Percentiles rank a stretch among this genome's conserved stretches.
These are phyloP conservation scores for Mallotus repandus DNA, from an alignment of 441 rosid genomes.

Conservation along the genomic window DNA sequence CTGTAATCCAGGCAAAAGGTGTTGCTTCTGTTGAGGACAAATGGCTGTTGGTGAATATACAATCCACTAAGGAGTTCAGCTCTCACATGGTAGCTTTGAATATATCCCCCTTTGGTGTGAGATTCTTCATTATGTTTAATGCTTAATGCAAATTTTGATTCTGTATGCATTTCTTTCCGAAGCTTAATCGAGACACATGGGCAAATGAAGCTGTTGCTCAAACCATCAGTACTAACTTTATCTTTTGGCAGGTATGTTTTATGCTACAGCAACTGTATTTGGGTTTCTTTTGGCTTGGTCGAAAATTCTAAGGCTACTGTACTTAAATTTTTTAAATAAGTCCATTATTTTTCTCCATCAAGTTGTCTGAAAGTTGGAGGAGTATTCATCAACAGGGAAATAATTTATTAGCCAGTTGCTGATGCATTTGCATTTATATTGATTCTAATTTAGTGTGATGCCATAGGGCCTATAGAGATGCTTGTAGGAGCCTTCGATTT, in stretches of 20 bases:
- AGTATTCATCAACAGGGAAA: background rate
- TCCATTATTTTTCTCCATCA: background rate
- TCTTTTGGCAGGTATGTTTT: conserved; percentile 88
- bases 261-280: background rate
- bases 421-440: background rate
- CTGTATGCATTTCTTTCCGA: conserved; percentile 29
- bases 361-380: background rate
- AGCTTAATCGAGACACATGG: conserved; percentile 99
- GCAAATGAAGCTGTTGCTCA: conserved; percentile 91
- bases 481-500: background rate
- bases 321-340: background rate
- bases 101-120: background rate
- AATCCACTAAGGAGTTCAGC: conserved; percentile 87
- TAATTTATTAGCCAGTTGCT: background rate
- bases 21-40: conserved; percentile 71
- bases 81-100: conserved; percentile 77
- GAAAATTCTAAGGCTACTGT: background rate
- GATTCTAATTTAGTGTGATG: background rate
- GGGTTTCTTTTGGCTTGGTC: background rate
- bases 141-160: conserved; percentile 18
- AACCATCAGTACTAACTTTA: conserved; percentile 77
- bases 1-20: conserved; percentile 61
- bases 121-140: conserved; percentile 6
- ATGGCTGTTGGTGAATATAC: conserved; percentile 94
- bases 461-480: background rate